Evolutionary conservation across 2,329 filamentous ascomycete species (phyloP), one percentile per base, ranked within the genome.

Genomic region (Nothomitra cinnamomea): DNA sequence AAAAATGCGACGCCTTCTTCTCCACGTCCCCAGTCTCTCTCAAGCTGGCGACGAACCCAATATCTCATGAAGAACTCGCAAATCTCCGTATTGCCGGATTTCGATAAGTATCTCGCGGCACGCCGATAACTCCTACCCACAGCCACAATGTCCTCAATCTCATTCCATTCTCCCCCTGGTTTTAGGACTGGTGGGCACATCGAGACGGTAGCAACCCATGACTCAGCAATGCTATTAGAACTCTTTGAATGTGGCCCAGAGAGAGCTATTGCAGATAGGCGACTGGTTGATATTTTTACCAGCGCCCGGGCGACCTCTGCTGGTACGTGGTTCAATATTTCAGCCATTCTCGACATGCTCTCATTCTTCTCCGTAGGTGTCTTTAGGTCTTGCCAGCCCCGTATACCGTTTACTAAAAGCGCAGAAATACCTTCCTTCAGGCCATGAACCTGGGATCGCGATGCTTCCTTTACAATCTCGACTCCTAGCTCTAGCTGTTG

Each of bases 21-120:
- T 49, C 45, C 45, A 49, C 25, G 6, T n/a, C 45, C 45, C 21
- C 21, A 4, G 13, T 22, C 24, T 32, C 28, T 28, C 25, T 49
- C 45, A 12, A 49, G 19, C 32, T 49, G 17, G 15, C 28, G 32
- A 13, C 15, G 45, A 8, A 49, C 45, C 45, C 45, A 49, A 32
- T 49, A 49, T 35, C 24, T 49, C 15, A 49, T 24, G 15, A 49
- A 49, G 45, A 49, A 35, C 25, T 49, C 45, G 45, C 45, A 49
- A 19, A 17, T 32, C 45, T 49, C 13, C n/a, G 15, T 49, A 19
- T 24, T 49, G n/a, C 22, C 13, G 17, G 17, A 35, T 49, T 28
- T 17, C 24, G n/a, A 24, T 19, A 49, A 13, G 10, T 49, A 49
- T 35, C 25, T 49, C 12, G 45, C 45, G 1, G 32, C 45, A 49